phyloP scores from a whole-genome alignment of 768 basidiomycete species.

The Chiua virens region DNA sequence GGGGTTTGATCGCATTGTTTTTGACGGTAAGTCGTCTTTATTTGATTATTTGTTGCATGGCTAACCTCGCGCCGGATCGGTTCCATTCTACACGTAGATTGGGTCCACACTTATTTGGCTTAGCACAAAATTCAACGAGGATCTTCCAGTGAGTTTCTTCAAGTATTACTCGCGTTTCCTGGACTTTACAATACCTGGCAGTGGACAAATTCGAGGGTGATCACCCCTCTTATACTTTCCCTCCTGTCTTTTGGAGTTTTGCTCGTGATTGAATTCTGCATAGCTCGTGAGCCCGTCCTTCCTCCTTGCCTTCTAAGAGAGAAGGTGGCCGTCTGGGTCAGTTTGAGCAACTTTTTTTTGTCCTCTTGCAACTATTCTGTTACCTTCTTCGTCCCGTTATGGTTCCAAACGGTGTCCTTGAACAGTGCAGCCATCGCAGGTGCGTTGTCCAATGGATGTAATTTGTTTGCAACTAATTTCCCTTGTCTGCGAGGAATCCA shows the following conservation, averaged over 20 bases:
- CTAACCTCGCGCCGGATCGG: not conserved
- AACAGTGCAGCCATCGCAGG: slow-evolving; percentile 10
- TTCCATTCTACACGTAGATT: slow-evolving; percentile 3
- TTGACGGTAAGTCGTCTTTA: not conserved
- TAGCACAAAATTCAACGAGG: slow-evolving; percentile 15
- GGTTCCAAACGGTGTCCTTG: slow-evolving; percentile 15
- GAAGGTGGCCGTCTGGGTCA: slow-evolving; percentile 6
- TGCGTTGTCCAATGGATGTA: not conserved
- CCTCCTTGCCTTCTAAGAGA: slow-evolving; percentile 6
- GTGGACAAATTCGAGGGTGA: slow-evolving; percentile 10
- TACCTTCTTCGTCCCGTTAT: slow-evolving; percentile 15
- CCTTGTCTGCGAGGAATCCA: not conserved
- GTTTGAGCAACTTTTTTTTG: slow-evolving; percentile 8
- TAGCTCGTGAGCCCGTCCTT: slow-evolving; percentile 12
- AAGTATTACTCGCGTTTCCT: too few species aligned
- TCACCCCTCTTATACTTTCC: slow-evolving; percentile 7
- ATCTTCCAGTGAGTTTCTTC: slow-evolving; percentile 7
- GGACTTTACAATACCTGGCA: not conserved
- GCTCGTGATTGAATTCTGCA: slow-evolving; percentile 1
- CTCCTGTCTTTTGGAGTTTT: slow-evolving; percentile 8
- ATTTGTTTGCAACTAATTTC: too few species aligned
- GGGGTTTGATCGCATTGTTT: slow-evolving; percentile 9
- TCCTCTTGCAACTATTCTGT: slow-evolving; percentile 12
- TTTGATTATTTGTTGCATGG: not conserved
- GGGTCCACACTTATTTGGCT: slow-evolving; percentile 11